A percentile compares a stretch with the other conserved stretches of the same genome.
Evolutionary conservation across 371 early-diverging fungal species (phyloP).

Genomic region (Mortierella sp.): DNA sequence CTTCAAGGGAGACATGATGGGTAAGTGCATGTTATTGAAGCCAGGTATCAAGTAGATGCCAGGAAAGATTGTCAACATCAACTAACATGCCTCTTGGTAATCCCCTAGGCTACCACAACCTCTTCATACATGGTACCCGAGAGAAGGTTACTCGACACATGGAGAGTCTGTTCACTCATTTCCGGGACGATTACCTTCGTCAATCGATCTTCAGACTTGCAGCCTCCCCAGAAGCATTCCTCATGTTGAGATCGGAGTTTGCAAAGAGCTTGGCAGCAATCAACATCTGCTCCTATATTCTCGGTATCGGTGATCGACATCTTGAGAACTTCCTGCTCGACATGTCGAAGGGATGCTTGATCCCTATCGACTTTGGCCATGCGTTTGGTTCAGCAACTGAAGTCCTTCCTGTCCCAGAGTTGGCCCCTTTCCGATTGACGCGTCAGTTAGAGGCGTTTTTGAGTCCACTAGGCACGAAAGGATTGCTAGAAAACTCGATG

Average conservation of each 20-base stretch:
- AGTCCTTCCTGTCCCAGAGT: slow-evolving; percentile 88
- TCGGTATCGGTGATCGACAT: slow-evolving; percentile 99
- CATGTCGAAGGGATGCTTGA: slow-evolving; percentile 80
- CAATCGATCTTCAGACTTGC: slow-evolving; percentile 63
- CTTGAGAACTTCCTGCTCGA: slow-evolving; percentile 97
- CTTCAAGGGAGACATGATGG: slow-evolving; percentile 59
- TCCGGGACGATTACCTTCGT: slow-evolving; percentile 65
- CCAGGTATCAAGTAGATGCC: no score
- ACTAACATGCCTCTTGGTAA: background rate
- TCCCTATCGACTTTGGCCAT: slow-evolving; percentile 98
- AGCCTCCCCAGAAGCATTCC: slow-evolving; percentile 73
- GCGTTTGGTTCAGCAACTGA: slow-evolving; percentile 95
- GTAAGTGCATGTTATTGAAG: no score
- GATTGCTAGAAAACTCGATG: slow-evolving; percentile 85
- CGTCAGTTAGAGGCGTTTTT: slow-evolving; percentile 88
- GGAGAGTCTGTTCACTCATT: slow-evolving; percentile 38
- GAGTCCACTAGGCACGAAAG: slow-evolving; percentile 83
- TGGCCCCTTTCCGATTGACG: slow-evolving; percentile 98
- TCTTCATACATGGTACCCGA: slow-evolving; percentile 58
- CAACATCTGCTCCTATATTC: slow-evolving; percentile 94
- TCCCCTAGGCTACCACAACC: slow-evolving; percentile 61
- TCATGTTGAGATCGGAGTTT: slow-evolving; percentile 75
- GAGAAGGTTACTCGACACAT: slow-evolving; percentile 59
- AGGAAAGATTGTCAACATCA: no score
- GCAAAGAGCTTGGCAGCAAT: slow-evolving; percentile 91